Evolutionary conservation across 805 yeast genomes (phyloP).

Genomic region (Saccharomycodes ludwigii): DNA sequence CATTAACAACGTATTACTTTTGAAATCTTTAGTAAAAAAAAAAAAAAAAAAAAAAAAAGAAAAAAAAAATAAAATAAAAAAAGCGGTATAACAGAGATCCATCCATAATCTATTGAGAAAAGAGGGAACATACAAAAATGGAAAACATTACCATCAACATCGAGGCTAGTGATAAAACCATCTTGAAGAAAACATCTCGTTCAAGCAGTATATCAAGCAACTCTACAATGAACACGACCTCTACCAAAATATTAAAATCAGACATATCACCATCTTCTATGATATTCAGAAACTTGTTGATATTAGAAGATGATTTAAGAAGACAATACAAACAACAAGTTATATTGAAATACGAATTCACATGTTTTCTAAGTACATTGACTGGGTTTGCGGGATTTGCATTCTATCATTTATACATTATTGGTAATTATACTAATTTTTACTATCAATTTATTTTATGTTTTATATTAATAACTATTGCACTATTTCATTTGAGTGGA

Average conservation of each 20-base stretch:
- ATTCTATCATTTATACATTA: constrained; percentile 25
- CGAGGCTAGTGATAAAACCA: too few species aligned
- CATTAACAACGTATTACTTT: too few species aligned
- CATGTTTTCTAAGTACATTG: constrained; percentile 28
- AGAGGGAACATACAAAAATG: too few species aligned
- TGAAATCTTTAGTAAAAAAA: too few species aligned
- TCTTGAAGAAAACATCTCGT: too few species aligned
- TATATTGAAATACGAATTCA: constrained; percentile 38
- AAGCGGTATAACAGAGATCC: too few species aligned
- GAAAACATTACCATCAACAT: too few species aligned
- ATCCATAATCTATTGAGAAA: too few species aligned
- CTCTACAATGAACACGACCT: constrained; percentile 31
- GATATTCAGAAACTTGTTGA: constrained; percentile 68
- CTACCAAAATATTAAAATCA: constrained; percentile 23
- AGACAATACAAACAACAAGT: constrained; percentile 69
- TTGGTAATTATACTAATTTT: constrained; percentile 15
- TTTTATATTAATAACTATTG: constrained; percentile 53
- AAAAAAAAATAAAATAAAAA: too few species aligned
- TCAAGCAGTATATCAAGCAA: constrained; percentile 16
- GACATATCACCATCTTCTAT: constrained; percentile 46
- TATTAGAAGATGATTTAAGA: constrained; percentile 76
- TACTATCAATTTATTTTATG: constrained; percentile 42
- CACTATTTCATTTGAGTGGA: constrained; percentile 76
- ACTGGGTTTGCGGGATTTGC: constrained; percentile 29
- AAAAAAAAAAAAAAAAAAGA: too few species aligned